phyloP scores from a whole-genome alignment of 2,329 filamentous ascomycete species.

The Trichoderma cornu-damae region DNA sequence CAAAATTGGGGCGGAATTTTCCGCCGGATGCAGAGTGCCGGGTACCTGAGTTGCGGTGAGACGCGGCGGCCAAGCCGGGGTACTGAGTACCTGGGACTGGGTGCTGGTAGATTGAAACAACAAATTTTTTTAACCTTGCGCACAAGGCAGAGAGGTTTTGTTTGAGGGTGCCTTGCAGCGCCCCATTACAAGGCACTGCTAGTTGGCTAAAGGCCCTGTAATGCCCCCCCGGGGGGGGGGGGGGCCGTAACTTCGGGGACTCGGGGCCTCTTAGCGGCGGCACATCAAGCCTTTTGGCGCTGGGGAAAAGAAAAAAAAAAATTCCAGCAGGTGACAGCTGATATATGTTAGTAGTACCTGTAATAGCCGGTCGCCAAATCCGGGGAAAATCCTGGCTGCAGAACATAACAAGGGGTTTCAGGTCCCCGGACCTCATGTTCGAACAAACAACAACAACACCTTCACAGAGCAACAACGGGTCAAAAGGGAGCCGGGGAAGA shows the following conservation, averaged over 20 bases:
- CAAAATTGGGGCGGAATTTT: slow-evolving; percentile 4
- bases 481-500: too few relatives aligned
- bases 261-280: not conserved
- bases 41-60: not conserved
- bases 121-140: too few relatives aligned
- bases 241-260: not conserved
- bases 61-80: not conserved
- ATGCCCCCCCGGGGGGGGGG: too few relatives aligned
- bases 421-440: too few relatives aligned
- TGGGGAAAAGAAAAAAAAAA: too few relatives aligned
- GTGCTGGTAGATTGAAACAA: too few relatives aligned
- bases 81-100: not conserved
- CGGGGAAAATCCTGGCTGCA: slow-evolving; percentile 8
- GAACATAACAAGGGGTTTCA: slow-evolving; percentile 4
- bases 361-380: too few relatives aligned
- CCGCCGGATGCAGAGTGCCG: not conserved
- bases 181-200: slow-evolving; percentile 1
- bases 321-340: not conserved
- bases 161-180: slow-evolving; percentile 10
- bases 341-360: too few relatives aligned
- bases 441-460: not conserved
- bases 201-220: not conserved
- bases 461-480: not conserved
- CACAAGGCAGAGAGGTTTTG: too few relatives aligned
- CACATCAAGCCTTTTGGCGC: not conserved